phyloP scores from a whole-genome alignment of 2,329 filamentous ascomycete species.

The Pseudogymnoascus sp. region DNA sequence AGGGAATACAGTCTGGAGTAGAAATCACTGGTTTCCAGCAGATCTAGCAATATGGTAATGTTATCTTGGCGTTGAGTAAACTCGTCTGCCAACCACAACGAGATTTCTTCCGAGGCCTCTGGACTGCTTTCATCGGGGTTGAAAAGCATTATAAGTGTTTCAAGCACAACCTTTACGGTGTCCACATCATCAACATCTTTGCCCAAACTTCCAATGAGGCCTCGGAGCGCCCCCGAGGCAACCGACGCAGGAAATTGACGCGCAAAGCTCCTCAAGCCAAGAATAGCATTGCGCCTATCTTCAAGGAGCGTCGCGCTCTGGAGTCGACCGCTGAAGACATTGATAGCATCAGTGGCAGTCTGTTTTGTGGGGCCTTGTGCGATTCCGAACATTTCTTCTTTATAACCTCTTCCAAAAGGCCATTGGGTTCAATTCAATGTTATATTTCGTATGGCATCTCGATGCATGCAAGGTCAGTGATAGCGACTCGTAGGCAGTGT shows the following conservation, averaged over 20 bases:
- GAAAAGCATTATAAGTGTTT: slow-evolving; percentile 93
- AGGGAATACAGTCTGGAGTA: slow-evolving; percentile 87
- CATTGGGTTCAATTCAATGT: slow-evolving; percentile 6
- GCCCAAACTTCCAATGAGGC: slow-evolving; percentile 74
- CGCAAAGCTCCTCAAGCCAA: slow-evolving; percentile 88
- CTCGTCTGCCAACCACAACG: slow-evolving; percentile 92
- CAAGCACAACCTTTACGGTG: slow-evolving; percentile 88
- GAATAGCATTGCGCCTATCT: slow-evolving; percentile 85
- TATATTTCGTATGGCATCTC: slow-evolving; percentile 1
- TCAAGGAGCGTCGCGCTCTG: slow-evolving; percentile 86
- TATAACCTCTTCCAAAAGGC: background rate
- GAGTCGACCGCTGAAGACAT: slow-evolving; percentile 77
- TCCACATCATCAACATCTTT: slow-evolving; percentile 93
- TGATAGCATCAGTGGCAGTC: slow-evolving; percentile 91
- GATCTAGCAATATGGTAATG: slow-evolving; percentile 79
- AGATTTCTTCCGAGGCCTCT: slow-evolving; percentile 93
- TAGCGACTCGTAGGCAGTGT: background rate
- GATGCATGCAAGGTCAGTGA: background rate
- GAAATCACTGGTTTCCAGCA: slow-evolving; percentile 80
- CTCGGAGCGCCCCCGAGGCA: slow-evolving; percentile 82
- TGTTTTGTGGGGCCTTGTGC: slow-evolving; percentile 80
- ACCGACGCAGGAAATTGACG: slow-evolving; percentile 96
- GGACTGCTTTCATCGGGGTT: slow-evolving; percentile 63
- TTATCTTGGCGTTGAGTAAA: slow-evolving; percentile 98
- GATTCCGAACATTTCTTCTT: slow-evolving; percentile 52